phyloP scores from a whole-genome alignment of 176 grass and related monocot species.

The Coix lacrymajobi region DNA sequence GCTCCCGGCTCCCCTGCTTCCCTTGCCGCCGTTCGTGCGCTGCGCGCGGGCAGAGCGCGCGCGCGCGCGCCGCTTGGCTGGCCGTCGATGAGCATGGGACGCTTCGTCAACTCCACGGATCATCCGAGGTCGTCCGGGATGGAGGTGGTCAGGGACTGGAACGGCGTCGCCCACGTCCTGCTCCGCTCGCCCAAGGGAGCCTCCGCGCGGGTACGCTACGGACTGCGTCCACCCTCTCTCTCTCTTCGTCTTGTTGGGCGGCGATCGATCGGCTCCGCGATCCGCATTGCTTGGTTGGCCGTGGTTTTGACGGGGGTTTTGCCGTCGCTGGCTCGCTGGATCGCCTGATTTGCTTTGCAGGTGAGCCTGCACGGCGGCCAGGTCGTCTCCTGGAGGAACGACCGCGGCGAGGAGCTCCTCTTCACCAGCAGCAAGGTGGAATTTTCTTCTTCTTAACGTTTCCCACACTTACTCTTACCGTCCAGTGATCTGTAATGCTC shows the following conservation, averaged over 20 bases:
- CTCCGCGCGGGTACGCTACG: conserved; percentile 51
- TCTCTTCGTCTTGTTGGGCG: not conserved
- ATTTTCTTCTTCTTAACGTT: not conserved
- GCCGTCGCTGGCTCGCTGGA: not conserved
- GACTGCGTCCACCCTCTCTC: not conserved
- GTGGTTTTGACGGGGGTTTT: conserved; percentile 25
- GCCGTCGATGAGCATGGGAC: conserved; percentile 44
- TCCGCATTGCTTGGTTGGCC: conserved; percentile 10
- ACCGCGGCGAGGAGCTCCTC: conserved; percentile 83
- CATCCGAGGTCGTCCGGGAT: conserved; percentile 50
- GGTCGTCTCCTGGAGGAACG: conserved; percentile 90
- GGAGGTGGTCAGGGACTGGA: conserved; percentile 65
- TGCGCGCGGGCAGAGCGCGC: not conserved
- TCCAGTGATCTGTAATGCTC: not conserved
- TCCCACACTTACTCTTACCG: not conserved
- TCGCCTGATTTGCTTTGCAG: conserved; percentile 25
- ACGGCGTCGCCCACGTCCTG: conserved; percentile 53
- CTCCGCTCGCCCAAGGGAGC: conserved; percentile 67
- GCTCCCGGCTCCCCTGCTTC: not conserved
- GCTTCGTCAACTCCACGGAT: conserved; percentile 31
- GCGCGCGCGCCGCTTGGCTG: not conserved
- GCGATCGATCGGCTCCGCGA: not conserved
- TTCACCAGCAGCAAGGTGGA: conserved; percentile 96
- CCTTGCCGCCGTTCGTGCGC: not conserved
- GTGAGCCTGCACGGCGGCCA: conserved; percentile 94